Base-by-base conservation (phyloP, 192 early-diverging fungal genomes). In the Chytriomyces confervae region DNA sequence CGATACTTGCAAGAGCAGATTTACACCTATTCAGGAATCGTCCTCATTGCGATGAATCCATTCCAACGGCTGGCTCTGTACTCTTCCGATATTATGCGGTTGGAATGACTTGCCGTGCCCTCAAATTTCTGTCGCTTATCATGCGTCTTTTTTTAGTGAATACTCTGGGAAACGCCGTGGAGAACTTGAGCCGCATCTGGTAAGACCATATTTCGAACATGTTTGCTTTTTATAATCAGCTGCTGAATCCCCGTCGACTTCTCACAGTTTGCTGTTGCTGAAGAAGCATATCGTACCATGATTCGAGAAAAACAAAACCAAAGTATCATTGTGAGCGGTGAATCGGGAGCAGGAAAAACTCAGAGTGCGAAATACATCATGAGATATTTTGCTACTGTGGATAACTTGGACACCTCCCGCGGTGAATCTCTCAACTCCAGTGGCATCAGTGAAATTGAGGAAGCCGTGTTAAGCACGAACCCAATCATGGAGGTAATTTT, bases 11-110 rank as follows among this genome's bases (percentile, higher is more conserved):
- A 96, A 82, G 91, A 96, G 80, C 93, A 93, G 80, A 99, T 99
- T 79, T 99, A 99, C 85, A 99, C 97, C 18, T 99, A 99, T 79
- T 98, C 96, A 29, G 97, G 97, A 64, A 97, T 99, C 62, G 98
- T 99, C 43, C 83, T 99, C 75, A 96, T 99, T 78, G 98, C 98
- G 50, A 93, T 95, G 80, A 99, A 99, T 77, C 98, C 98, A 5
- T 99, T 98, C 82, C 90, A 90, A 66, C 84, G 92, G 29, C 91
- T 99, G 73, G 72, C 82, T 11, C 83, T 98, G 43, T 99, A 99
- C 84, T 92, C 94, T 16, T 92, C 92, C 62, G 94, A 96, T 76
- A 93, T 93, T 61, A 91, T 97, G 82, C 76, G 87, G 72, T 81
- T 53, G 29, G 53, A n/a, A 13, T 57, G 16, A 20, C 16, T 57